Conservation (phyloP, 495 filamentous ascomycete genomes). For the Platismatia glauca region DNA sequence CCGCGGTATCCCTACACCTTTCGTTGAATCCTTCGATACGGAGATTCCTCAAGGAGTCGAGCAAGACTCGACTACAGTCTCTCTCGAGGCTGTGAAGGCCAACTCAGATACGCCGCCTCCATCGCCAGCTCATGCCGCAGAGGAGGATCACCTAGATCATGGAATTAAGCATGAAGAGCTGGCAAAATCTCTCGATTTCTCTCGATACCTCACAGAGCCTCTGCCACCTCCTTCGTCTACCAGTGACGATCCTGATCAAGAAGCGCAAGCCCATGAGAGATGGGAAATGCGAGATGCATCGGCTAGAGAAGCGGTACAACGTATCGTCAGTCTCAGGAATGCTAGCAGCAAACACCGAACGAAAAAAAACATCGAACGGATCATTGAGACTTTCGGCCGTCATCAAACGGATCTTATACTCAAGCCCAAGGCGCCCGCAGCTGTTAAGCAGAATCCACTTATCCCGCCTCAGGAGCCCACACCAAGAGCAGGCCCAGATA, state of each 20-base stretch:
- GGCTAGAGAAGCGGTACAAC: conserved; percentile 56
- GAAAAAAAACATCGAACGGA: conserved; percentile 70
- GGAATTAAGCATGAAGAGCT: conserved; percentile 60
- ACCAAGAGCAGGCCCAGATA: conserved; percentile 76
- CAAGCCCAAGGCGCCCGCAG: conserved; percentile 43
- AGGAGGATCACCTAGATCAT: conserved; percentile 55
- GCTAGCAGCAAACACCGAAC: conserved; percentile 66
- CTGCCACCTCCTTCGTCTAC: conserved; percentile 31
- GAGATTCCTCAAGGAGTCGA: conserved; percentile 31
- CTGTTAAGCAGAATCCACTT: conserved; percentile 14
- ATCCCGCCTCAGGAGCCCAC: conserved; percentile 37
- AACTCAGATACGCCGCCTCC: conserved; percentile 30
- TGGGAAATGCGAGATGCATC: conserved; percentile 39
- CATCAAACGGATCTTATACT: conserved; percentile 75
- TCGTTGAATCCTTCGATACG: conserved; percentile 71
- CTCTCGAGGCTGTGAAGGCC: conserved; percentile 9
- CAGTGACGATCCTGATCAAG: conserved; percentile 37
- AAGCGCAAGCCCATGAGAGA: conserved; percentile 30
- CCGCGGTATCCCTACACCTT: conserved; percentile 66
- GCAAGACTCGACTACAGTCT: conserved; percentile 20
- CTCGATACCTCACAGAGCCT: conserved; percentile 53
- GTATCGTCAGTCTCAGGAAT: conserved; percentile 67
- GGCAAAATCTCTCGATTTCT: conserved; percentile 50
- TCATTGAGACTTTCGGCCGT: conserved; percentile 79
- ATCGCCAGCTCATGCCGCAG: conserved; percentile 35